Base-by-base conservation (phyloP, 2,329 filamentous ascomycete species). In the Rhinocladiella mackenziei region DNA sequence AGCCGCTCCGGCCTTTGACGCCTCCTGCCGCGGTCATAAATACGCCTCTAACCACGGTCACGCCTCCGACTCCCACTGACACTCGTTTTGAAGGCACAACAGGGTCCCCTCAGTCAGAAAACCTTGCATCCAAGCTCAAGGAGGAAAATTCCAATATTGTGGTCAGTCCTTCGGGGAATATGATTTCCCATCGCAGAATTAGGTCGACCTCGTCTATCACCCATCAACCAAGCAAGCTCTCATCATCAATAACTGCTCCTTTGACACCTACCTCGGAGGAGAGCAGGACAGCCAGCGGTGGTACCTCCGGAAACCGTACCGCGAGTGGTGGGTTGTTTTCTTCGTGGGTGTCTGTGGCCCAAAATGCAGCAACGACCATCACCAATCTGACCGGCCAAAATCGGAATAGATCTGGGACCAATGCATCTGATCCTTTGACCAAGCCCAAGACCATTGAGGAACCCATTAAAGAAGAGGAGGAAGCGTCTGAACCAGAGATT, bases 271-370 rank as follows among this genome's bases (percentile, higher is more conserved):
- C 83, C 0, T 73, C 79, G 26, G 89, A 96, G 63, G 82, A 82
- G 57, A 60, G 65, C 3, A 80, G 78, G 49, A 73, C 76, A 56
- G 59, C 79, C 23, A 71, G 77, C 20, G 75, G 78, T n/a, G 35
- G 32, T 15, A 66, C 67, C 15, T 41, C 55, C 11, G 48, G 40
- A 20, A 46, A 38, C 31, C 30, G 49, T 29, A 54, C 48, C 36
- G 39, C 51, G 18, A 48, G 56, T 35, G 66, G 65, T 22, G 65
- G 64, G 26, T 97, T 98, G 70, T 97, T 98, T 67, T 94, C 88
- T 3, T 89, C 86, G 18, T 86, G 98, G 61, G 80, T 98, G 53
- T 91, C 88, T 29, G 91, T 84, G 33, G 92, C 92, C 13, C 91
- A 97, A 65, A 96, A 84, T 75, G 91, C 91, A 31, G 89, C 89